phyloP scores from a whole-genome alignment of 192 early-diverging fungal genomes.

The Backusella circina region DNA sequence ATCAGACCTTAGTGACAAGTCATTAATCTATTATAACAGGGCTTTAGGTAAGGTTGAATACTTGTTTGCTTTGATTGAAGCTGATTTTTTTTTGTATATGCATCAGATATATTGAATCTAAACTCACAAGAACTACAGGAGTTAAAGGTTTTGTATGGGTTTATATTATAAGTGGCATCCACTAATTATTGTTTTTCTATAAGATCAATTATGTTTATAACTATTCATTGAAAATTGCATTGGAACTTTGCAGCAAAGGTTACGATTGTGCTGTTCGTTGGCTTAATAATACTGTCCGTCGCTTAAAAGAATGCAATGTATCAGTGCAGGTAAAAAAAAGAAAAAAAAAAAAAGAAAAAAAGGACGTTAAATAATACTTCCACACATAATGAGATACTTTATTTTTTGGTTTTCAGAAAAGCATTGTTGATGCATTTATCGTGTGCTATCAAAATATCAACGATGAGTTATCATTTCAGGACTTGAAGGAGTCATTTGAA shows the following conservation, averaged over 20 bases:
- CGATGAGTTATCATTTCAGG: not conserved
- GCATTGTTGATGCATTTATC: not conserved
- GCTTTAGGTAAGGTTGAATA: not conserved
- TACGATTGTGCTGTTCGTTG: not conserved
- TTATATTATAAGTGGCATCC: not conserved
- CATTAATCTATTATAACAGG: not conserved
- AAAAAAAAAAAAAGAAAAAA: no score
- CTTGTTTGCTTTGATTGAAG: not conserved
- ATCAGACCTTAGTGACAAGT: not conserved
- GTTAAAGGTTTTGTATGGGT: not conserved
- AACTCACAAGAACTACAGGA: not conserved
- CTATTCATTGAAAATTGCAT: not conserved
- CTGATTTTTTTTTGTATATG: not conserved
- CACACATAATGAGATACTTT: not conserved
- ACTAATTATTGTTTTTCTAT: not conserved
- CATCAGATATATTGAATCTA: not conserved
- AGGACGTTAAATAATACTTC: not conserved
- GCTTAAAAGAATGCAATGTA: not conserved
- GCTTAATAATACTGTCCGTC: not conserved
- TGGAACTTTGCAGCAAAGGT: not conserved
- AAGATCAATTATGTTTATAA: not conserved
- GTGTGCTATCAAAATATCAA: not conserved
- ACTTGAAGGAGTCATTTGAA: not conserved
- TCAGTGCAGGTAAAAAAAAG: not conserved
- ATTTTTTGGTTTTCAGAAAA: not conserved